Conservation (phyloP, 1,284 basidiomycete species). For the Cryptococcus jaspeensis region DNA sequence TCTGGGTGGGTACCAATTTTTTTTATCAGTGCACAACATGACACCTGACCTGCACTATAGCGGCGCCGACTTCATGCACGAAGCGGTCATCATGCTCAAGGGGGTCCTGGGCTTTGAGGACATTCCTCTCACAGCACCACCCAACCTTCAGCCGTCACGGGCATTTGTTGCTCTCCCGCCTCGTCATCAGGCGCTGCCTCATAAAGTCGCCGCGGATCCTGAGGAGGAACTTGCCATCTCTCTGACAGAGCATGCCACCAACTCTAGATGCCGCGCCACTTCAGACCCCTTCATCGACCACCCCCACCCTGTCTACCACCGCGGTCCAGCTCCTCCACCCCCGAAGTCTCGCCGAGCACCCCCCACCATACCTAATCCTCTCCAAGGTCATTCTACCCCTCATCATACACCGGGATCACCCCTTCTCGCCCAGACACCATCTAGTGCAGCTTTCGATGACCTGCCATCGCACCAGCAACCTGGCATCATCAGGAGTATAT, state of each 20-base stretch:
- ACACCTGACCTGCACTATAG: slow-evolving; percentile 15
- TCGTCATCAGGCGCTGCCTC: background rate
- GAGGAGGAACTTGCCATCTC: slow-evolving; percentile 10
- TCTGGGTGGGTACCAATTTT: slow-evolving; percentile 40
- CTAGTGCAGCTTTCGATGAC: background rate
- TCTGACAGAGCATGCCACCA: background rate
- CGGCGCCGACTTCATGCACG: slow-evolving; percentile 48
- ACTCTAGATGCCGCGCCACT: slow-evolving; percentile 19
- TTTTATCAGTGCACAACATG: background rate
- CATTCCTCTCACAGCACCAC: slow-evolving; percentile 35
- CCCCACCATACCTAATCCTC: slow-evolving; percentile 15
- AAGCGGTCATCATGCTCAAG: slow-evolving; percentile 43
- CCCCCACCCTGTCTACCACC: slow-evolving; percentile 6
- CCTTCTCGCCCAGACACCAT: background rate
- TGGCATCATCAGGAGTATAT: background rate
- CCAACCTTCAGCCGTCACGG: slow-evolving; percentile 24
- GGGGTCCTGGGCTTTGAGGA: slow-evolving; percentile 47
- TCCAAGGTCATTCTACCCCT: slow-evolving; percentile 7
- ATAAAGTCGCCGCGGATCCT: background rate
- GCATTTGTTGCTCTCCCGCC: too few relatives aligned
- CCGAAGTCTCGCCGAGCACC: slow-evolving; percentile 25
- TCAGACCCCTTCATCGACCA: slow-evolving; percentile 45
- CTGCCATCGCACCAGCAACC: background rate
- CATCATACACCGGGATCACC: slow-evolving; percentile 5
- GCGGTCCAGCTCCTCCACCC: slow-evolving; percentile 34